Evolutionary conservation across 2,329 filamentous ascomycete genomes (phyloP), one percentile per base, ranked within the genome.

Genomic region (Trichocomaceae sp.): DNA sequence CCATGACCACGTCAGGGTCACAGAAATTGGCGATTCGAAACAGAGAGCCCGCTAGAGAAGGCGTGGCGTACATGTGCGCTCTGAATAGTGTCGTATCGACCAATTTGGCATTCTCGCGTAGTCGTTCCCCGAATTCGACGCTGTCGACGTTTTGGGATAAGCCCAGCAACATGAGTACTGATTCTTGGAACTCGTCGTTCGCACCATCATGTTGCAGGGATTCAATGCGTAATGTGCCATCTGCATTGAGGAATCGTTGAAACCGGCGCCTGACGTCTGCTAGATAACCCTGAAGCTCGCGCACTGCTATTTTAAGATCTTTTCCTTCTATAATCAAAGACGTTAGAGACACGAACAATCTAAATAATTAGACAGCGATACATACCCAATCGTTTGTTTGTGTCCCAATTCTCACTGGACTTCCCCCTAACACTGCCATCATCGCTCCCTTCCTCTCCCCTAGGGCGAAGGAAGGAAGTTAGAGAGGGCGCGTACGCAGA

Each of bases 11-110:
- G 29, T 89, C 86, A 0, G 93, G 92, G 63, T 99, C 92, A 69
- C 93, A 97, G 67, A 96, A 97, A 69, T 99, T 99, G 66, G 91
- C 86, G 50, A 97, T 89, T 22, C 93, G 90, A 75, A 99, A 97
- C 0, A 99, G 80, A 0, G 91, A 89, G 1, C 88, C 88, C 3
- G 90, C 90, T 10, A 99, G 78, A 5, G 86, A 84, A 4, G 93
- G 92, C 7, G 85, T 85, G 3, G 87, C 90, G 65, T 92, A 90
- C 91, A 99, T 97, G 70, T 96, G 95, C 0, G 90, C 87, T 15
- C 92, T 84, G 76, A 99, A 97, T 0, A 99, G 79, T 0, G 91
- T 92, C 0, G 93, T 99, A 66, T 99, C 93, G 6, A 97, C 90
- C 2, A 96, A 75, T 49, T 83, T 85, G 35, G 93, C 95, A 1